These are phyloP conservation scores for Aphanomyces euteiches DNA, from an alignment of 352 stramenopile species.

Conservation along the genomic window DNA sequence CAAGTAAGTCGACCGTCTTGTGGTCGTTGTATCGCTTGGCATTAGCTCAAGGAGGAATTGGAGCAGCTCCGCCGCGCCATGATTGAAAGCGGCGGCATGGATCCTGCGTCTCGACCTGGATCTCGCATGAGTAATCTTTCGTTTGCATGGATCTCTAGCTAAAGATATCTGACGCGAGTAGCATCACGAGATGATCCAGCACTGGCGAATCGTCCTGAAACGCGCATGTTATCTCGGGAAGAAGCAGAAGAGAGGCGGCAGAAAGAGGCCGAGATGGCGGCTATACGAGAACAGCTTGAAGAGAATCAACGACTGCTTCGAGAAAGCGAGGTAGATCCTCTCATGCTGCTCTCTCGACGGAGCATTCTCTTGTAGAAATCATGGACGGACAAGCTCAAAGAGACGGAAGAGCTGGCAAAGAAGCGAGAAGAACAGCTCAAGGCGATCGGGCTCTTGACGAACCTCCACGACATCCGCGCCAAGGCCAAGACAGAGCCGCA, in stretches of 20 bases:
- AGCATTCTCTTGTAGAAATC: constrained; percentile 49
- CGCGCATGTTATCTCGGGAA: constrained; percentile 38
- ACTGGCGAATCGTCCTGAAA: constrained; percentile 44
- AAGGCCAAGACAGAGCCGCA: constrained; percentile 66
- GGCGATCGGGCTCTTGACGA: constrained; percentile 54
- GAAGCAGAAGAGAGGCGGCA: constrained; percentile 32
- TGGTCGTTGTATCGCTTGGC: neutral
- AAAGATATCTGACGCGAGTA: neutral
- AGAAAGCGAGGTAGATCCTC: constrained; percentile 61
- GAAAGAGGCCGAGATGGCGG: constrained; percentile 52
- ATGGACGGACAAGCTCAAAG: constrained; percentile 70
- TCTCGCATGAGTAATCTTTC: constrained; percentile 27
- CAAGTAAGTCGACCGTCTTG: constrained; percentile 38
- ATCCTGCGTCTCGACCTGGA: constrained; percentile 5
- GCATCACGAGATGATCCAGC: neutral
- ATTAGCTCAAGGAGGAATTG: constrained; percentile 75
- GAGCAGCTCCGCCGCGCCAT: constrained; percentile 64
- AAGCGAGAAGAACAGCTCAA: constrained; percentile 80
- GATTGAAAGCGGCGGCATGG: constrained; percentile 51
- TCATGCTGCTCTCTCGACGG: constrained; percentile 5
- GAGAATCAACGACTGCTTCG: constrained; percentile 67
- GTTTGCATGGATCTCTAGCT: neutral
- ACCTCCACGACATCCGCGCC: constrained; percentile 52
- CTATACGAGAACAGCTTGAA: constrained; percentile 69
- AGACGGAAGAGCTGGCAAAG: constrained; percentile 75